Percentiles rank a stretch among this genome's conserved stretches.
Conservation (phyloP, 1,284 basidiomycete genomes). For the Apiotrichum gracile region DNA sequence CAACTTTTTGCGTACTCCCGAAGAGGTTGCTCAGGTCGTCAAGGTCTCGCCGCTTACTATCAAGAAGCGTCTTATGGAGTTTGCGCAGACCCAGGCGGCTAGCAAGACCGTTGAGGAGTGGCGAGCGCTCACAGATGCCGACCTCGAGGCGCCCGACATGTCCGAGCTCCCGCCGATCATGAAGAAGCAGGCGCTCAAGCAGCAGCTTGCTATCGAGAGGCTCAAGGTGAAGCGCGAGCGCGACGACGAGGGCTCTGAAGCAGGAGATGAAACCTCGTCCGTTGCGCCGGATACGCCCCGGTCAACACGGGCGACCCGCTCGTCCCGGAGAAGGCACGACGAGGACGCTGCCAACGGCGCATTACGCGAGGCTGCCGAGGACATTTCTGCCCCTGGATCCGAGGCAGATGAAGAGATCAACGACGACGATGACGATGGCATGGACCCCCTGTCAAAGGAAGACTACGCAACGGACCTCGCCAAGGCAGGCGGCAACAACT, state of each 20-base stretch:
- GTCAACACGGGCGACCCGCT: conserved; percentile 28
- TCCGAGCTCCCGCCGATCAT: conserved; percentile 33
- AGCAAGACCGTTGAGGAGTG: conserved; percentile 85
- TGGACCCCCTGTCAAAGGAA: background rate
- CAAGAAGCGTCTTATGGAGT: conserved; percentile 91
- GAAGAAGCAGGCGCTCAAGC: conserved; percentile 36
- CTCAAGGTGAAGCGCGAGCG: conserved; percentile 22
- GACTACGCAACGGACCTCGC: conserved; percentile 18
- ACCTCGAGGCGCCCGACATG: conserved; percentile 46
- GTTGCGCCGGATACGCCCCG: conserved; percentile 3
- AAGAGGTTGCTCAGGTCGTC: conserved; percentile 96
- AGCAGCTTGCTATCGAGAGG: conserved; percentile 7
- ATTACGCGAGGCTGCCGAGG: background rate
- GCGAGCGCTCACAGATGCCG: conserved; percentile 65
- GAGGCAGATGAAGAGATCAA: background rate
- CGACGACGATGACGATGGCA: conserved; percentile 3
- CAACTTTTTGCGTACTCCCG: conserved; percentile 84
- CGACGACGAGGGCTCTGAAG: conserved; percentile 7
- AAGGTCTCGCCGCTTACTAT: conserved; percentile 95
- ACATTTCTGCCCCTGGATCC: background rate
- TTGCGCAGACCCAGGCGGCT: conserved; percentile 81
- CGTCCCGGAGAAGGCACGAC: background rate
- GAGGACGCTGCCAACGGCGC: conserved; percentile 5
- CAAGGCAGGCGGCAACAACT: conserved; percentile 11
- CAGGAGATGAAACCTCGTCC: background rate